Base-by-base conservation (phyloP, 2,329 filamentous ascomycete genomes). In the Aspergillus sergii region DNA sequence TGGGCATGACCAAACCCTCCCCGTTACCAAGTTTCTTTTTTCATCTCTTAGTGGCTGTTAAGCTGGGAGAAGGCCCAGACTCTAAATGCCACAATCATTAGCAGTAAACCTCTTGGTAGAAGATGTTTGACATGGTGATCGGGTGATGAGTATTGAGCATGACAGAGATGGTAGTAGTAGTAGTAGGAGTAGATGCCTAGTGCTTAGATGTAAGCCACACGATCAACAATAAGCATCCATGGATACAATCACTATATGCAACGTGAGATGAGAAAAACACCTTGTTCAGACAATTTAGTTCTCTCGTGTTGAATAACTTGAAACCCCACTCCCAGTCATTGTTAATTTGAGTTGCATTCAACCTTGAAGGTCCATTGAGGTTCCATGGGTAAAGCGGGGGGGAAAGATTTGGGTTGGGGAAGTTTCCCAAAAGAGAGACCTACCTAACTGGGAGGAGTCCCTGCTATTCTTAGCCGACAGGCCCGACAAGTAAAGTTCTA, bases 351-450 rank as follows among this genome's bases (percentile, higher is more conserved):
- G 48, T 51, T 51, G 19, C 19, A 10, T 32, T 30, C 9, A 51
- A 30, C 26, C 6, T 26, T 19, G 46, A 50, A 50, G 46, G 46
- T 28, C 26, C 26, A 51, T 51, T 51, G 57, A 32, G 57, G 21
- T 62, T 62, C 63, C 63, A 62, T 62, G 63, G 63, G 28, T 63
- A 48, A 41, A 8, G 39, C 19, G 16, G 56, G 51, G 48, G 59
- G 21, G 16, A 51, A 30, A 32, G 43, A 54, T 50, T 56, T 32
- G 45, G 57, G 16, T 59, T 54, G 46, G 46, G 34, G 46, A 59
- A 59, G 43, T 58, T 41, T 50, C 46, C 46, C 9, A 50, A 30
- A 28, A 19, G 46, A 50, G 46, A 50, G 23, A 21, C 48, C 28
- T 51, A 19, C 46, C 45, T 48, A 48, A 50, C 46, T 46, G 5